These are phyloP conservation scores for Ensete glaucum DNA, from an alignment of 176 grass and related monocot genomes.

Conservation along the genomic window DNA sequence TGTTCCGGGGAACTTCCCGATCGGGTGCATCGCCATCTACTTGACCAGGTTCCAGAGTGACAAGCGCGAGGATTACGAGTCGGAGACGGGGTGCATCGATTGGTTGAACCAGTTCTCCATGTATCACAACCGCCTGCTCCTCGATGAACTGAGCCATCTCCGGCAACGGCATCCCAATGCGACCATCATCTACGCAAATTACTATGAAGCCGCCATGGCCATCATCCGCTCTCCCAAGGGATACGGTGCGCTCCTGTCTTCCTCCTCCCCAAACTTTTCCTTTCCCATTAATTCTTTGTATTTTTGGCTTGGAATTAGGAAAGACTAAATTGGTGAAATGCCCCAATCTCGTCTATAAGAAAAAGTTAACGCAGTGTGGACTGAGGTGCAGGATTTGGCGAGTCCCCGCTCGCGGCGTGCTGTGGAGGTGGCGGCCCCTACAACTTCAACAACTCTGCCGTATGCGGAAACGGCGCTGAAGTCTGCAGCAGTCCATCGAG, in stretches of 20 bases:
- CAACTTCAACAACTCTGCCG: neutral
- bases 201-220: conserved; percentile 57
- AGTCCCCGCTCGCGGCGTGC: conserved; percentile 46
- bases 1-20: conserved; percentile 78
- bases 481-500: neutral
- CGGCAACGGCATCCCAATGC: conserved; percentile 38
- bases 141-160: conserved; percentile 36
- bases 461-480: neutral
- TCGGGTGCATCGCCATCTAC: conserved; percentile 61
- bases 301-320: too few species aligned
- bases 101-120: conserved; percentile 71
- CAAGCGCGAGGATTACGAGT: conserved; percentile 58
- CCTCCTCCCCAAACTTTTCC: too few species aligned
- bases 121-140: conserved; percentile 58
- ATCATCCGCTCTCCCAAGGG: conserved; percentile 38
- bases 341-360: neutral
- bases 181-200: conserved; percentile 64
- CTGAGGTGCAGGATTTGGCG: conserved; percentile 37
- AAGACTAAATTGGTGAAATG: too few species aligned
- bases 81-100: conserved; percentile 56
- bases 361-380: neutral
- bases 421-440: conserved; percentile 51
- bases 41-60: conserved; percentile 47
- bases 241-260: conserved; percentile 39
- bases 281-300: too few species aligned